Evolutionary conservation across 148 eudicot genomes (phyloP), one percentile per base, ranked within the genome.

Genomic region (Cornus kousa): DNA sequence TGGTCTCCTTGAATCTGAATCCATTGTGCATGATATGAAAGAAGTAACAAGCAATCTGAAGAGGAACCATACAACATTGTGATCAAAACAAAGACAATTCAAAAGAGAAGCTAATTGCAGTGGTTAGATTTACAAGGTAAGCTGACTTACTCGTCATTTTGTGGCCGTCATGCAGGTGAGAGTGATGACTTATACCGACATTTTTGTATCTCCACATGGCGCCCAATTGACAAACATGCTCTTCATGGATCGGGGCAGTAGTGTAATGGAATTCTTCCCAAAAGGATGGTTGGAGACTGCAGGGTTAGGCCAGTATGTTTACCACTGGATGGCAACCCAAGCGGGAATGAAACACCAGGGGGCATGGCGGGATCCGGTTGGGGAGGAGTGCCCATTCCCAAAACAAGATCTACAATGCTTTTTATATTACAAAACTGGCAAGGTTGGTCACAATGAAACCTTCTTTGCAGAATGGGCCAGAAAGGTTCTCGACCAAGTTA

Each of bases 261-360:
- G 86, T 31, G 80, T 86, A 22, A 84, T 88, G 91, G 89, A 88
- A 67, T 85, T 88, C 72, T 86, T 84, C 77, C 91, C 89, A 5
- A 88, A 84, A 62, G 91, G 91, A 28, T 88, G 89, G 89, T 78
- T 78, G 24, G 83, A 85, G 59, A 79, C 64, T 0, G 91, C 89
- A 0, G 91, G 89, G 0, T 11, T 20, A 5, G 86, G 89, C 16
- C 85, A 84, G 71, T 84, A 86, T 48, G 89, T 68, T 23, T 65
- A 78, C 85, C 86, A 81, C 68, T 86, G 86, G 89, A 60, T 88
- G 79, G 91, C 88, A 5, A 40, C 60, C 66, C 82, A 78, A 77
- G 74, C 85, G 0, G 88, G 89, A 69, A 85, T 88, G 88, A 73
- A 75, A 31, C 89, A 88, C 76, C 66, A 66, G 32, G 89, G 87